Evolutionary conservation across 78 protist genomes (phyloP).

Genomic region (Dictyostelium brefeldianum): DNA sequence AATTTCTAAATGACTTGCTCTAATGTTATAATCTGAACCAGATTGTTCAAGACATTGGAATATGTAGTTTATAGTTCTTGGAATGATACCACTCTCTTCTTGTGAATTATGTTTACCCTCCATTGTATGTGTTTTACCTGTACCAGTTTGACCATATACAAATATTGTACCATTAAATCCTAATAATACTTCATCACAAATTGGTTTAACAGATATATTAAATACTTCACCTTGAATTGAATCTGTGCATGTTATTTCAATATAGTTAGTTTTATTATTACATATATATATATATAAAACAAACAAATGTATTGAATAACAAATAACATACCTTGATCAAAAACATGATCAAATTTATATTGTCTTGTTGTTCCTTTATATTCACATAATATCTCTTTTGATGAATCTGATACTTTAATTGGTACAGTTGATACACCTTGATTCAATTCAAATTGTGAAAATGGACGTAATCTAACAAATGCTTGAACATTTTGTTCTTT

Average conservation of each 20-base stretch:
- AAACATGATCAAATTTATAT: constrained; percentile 72
- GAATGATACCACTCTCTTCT: constrained; percentile 84
- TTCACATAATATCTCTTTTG: constrained; percentile 37
- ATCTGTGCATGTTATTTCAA: not conserved
- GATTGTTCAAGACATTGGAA: constrained; percentile 76
- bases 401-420: not conserved
- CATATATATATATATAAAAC: no score
- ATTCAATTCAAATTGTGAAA: constrained; percentile 34
- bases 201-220: constrained; percentile 63
- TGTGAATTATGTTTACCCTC: constrained; percentile 71
- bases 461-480: constrained; percentile 70
- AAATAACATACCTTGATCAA: constrained; percentile 23
- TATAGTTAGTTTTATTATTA: no score
- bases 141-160: constrained; percentile 88
- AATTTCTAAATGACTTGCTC: constrained; percentile 81
- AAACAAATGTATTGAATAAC: no score
- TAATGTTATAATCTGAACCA: constrained; percentile 69
- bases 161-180: constrained; percentile 88
- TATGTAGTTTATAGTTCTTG: constrained; percentile 81
- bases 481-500: constrained; percentile 74
- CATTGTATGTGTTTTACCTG: constrained; percentile 87
- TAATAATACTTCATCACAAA: constrained; percentile 63
- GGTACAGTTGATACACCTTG: constrained; percentile 18
- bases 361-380: constrained; percentile 60
- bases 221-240: constrained; percentile 59